Percentiles rank a stretch among this genome's conserved stretches.
phyloP scores from a whole-genome alignment of 2,329 filamentous ascomycete genomes.

The Tolypocladium tropicale region DNA sequence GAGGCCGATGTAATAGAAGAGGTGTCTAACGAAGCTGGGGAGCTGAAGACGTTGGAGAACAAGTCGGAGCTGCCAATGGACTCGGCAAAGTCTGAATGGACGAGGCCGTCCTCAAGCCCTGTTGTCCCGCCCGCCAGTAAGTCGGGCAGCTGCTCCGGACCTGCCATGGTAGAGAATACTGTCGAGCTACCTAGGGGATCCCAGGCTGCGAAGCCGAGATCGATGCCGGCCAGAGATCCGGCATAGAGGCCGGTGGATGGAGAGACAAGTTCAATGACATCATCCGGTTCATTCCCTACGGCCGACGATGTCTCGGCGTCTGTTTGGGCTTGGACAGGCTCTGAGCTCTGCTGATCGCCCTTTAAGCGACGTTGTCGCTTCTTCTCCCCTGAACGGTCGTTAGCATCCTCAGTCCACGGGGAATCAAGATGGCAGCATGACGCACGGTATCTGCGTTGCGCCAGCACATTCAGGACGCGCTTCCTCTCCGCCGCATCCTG shows the following conservation, averaged over 20 bases:
- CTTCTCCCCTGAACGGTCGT: conserved; percentile 17
- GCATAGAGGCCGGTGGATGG: background rate
- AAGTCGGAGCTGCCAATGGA: conserved; percentile 1
- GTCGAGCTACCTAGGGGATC: conserved; percentile 9
- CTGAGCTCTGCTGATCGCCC: background rate
- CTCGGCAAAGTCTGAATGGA: background rate
- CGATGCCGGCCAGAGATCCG: conserved; percentile 5
- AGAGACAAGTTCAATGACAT: background rate
- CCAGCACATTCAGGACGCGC: conserved; percentile 41
- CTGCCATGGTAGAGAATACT: conserved; percentile 9
- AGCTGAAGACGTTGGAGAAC: conserved; percentile 10
- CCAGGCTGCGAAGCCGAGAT: conserved; percentile 13
- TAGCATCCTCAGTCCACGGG: background rate
- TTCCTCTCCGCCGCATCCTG: conserved; percentile 43
- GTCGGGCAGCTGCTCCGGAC: conserved; percentile 1
- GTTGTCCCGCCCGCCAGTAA: conserved; percentile 5
- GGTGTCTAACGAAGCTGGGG: conserved; percentile 10
- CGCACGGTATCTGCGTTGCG: conserved; percentile 41
- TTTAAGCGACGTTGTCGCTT: conserved; percentile 19
- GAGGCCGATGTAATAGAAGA: conserved; percentile 11
- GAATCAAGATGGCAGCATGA: background rate
- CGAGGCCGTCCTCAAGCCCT: conserved; percentile 1
- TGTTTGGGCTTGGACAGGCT: background rate
- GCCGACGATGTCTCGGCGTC: background rate
- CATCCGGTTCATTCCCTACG: conserved; percentile 5